Conservation (phyloP, 805 yeast genomes). For the Candida hispaniensis region DNA sequence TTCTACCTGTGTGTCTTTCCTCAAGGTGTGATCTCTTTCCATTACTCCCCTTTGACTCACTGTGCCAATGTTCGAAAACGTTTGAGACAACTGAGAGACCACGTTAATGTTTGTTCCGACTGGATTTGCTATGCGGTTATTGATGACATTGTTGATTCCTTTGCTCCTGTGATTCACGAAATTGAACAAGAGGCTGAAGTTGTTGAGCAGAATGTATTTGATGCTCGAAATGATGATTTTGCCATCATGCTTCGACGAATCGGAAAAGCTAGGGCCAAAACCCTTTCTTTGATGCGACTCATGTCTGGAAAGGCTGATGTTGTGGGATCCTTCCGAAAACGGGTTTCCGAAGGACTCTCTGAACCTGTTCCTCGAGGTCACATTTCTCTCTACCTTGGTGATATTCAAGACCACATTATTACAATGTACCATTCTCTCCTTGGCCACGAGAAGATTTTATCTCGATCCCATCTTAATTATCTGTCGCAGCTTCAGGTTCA, state of each 20-base stretch:
- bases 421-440: slow-evolving; percentile 89
- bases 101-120: slow-evolving; percentile 48
- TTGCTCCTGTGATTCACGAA: slow-evolving; percentile 49
- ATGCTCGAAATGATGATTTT: slow-evolving; percentile 64
- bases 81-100: slow-evolving; percentile 51
- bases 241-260: slow-evolving; percentile 65
- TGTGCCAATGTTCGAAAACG: slow-evolving; percentile 53
- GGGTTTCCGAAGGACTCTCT: slow-evolving; percentile 66
- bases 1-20: slow-evolving; percentile 52
- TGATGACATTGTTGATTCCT: slow-evolving; percentile 56
- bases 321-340: slow-evolving; percentile 87
- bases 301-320: slow-evolving; percentile 93
- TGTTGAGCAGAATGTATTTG: slow-evolving; percentile 72
- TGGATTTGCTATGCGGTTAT: slow-evolving; percentile 59
- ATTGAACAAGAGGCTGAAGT: slow-evolving; percentile 55
- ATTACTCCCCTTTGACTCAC: slow-evolving; percentile 47
- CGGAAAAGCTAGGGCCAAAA: slow-evolving; percentile 82
- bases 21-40: slow-evolving; percentile 51
- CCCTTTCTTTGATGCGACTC: slow-evolving; percentile 84
- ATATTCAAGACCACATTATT: slow-evolving; percentile 92
- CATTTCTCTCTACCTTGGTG: slow-evolving; percentile 84
- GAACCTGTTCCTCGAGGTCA: slow-evolving; percentile 64
- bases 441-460: slow-evolving; percentile 86
- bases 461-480: slow-evolving; percentile 85
- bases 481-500: slow-evolving; percentile 91